Evolutionary conservation across 495 filamentous ascomycete species (phyloP), one percentile per base, ranked within the genome.

Genomic region (Xylaria scruposa): DNA sequence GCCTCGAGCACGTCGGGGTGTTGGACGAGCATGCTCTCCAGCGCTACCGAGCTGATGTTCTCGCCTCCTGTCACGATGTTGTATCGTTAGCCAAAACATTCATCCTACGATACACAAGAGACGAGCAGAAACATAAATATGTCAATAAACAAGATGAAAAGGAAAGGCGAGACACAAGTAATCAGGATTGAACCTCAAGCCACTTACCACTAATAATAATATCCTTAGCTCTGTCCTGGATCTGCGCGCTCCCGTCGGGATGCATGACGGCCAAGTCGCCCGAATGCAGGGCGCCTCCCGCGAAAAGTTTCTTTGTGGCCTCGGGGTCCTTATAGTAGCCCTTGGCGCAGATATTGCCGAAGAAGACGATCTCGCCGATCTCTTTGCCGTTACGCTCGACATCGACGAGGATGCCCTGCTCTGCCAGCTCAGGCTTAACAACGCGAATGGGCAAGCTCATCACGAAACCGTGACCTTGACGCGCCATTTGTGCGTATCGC

Each of bases 201-300:
- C n/a, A n/a, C 88, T 67, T 85, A 95, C 94, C 96, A 73, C 94
- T 97, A 71, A 99, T 99, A 63, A 99, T 98, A 58, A 99, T 98
- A 78, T 99, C 96, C 83, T 98, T 99, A 4, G 93, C 93, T 46
- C 96, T 87, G 80, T 99, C 96, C 72, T 97, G 85, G 73, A 99
- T 97, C 84, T 98, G 93, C 56, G 94, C 89, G 61, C 92, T 90
- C 1, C 95, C 94, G 77, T 98, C 95, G 0, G 91, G 86, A 78
- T 97, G 92, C 91, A 91, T 93, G 6, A 99, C 95, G 5, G 96
- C 96, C 68, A 99, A 81, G 77, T 99, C 96, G 0, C 97, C 96
- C 13, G 92, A 93, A 79, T 97, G 97, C 59, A 94, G 81, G 26
- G 91, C 94, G 17, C 96, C 97, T 8, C 97, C 97, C 0, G 87